Evolutionary conservation across 805 yeast species (phyloP).

Genomic region (Cephaloascus albidus): DNA sequence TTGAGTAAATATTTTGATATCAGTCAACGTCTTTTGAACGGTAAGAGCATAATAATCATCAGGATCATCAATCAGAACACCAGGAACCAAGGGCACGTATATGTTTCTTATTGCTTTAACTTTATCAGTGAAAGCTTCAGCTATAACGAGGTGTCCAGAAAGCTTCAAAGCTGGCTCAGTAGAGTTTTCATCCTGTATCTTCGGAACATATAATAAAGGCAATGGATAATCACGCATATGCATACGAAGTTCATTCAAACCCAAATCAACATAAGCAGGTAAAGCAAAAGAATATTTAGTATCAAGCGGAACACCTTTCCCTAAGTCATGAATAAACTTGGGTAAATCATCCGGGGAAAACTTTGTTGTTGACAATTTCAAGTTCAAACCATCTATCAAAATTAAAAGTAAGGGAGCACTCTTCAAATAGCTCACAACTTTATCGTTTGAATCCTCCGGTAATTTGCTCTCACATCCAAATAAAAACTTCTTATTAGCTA

Average conservation of each 20-base stretch:
- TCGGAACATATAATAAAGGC: constrained; percentile 71
- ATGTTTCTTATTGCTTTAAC: constrained; percentile 48
- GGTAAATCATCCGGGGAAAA: constrained; percentile 31
- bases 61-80: constrained; percentile 22
- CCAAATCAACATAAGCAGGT: constrained; percentile 53
- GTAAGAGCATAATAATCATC: constrained; percentile 42
- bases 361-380: constrained; percentile 15
- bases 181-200: constrained; percentile 16
- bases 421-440: constrained; percentile 18
- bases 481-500: constrained; percentile 17
- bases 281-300: constrained; percentile 58
- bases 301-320: constrained; percentile 76
- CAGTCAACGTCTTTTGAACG: constrained; percentile 68
- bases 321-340: constrained; percentile 58
- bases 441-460: constrained; percentile 10
- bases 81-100: constrained; percentile 53
- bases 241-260: constrained; percentile 51
- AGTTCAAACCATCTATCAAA: constrained; percentile 16
- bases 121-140: constrained; percentile 50
- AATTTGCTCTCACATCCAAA: constrained; percentile 23
- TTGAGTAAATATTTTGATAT: constrained; percentile 64
- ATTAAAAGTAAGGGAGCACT: constrained; percentile 26
- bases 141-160: constrained; percentile 57
- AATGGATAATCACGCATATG: constrained; percentile 82
- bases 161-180: constrained; percentile 16